phyloP scores from a whole-genome alignment of 2,329 filamentous ascomycete genomes.

The Verticillium longisporum region DNA sequence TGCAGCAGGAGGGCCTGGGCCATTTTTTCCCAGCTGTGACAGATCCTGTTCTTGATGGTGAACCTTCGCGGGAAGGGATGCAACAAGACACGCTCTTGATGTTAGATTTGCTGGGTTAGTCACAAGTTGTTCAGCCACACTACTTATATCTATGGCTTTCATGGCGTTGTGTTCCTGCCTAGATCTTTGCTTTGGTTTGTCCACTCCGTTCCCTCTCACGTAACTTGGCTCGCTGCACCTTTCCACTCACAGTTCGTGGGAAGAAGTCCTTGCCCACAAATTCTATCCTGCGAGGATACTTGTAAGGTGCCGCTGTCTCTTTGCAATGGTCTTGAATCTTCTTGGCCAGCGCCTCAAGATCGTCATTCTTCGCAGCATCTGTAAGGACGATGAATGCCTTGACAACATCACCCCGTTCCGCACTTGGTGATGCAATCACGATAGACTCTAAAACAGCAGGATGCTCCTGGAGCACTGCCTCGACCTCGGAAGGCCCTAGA shows the following conservation, averaged over 20 bases:
- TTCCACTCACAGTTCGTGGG: neutral
- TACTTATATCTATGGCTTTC: too few relatives aligned
- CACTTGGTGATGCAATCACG: neutral
- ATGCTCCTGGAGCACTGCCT: constrained; percentile 1
- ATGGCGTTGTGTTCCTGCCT: neutral
- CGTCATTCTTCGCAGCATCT: neutral
- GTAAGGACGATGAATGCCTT: neutral
- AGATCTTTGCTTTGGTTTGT: neutral
- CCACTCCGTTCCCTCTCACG: neutral
- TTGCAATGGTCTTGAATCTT: constrained; percentile 1
- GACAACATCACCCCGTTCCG: neutral
- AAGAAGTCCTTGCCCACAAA: neutral
- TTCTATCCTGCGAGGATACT: neutral
- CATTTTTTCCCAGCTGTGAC: neutral
- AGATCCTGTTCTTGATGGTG: neutral
- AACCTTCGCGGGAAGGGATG: neutral
- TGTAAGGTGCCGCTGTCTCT: neutral
- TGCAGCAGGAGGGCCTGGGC: neutral
- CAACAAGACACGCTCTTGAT: neutral
- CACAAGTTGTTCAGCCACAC: neutral
- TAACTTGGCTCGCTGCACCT: neutral
- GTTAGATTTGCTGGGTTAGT: neutral
- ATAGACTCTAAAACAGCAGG: neutral
- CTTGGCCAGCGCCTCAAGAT: neutral
- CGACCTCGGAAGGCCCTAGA: neutral